These are phyloP conservation scores for Phytophthora kernoviae DNA, from an alignment of 352 stramenopile species.

Conservation along the genomic window DNA sequence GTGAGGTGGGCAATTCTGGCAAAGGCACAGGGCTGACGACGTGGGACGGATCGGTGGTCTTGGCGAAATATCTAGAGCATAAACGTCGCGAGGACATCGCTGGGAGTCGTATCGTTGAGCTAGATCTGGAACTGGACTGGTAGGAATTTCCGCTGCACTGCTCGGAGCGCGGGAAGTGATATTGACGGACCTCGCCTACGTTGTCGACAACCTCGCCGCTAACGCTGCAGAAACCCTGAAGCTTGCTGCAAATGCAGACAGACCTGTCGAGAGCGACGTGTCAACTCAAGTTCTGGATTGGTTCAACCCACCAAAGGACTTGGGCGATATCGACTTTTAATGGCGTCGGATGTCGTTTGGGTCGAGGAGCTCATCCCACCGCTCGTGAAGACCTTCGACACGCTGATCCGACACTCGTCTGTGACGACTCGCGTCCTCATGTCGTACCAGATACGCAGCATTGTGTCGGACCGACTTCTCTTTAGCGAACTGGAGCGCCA, in stretches of 20 bases:
- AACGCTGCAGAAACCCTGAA: conserved; percentile 56
- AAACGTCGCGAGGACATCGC: conserved; percentile 28
- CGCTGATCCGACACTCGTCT: conserved; percentile 44
- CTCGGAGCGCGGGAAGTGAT: conserved; percentile 78
- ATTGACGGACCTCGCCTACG: conserved; percentile 89
- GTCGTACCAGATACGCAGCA: conserved; percentile 74
- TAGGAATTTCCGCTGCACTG: conserved; percentile 79
- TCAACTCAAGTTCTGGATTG: conserved; percentile 63
- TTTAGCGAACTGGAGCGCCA: conserved; percentile 53
- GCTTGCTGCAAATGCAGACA: conserved; percentile 18
- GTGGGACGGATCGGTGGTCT: conserved; percentile 90
- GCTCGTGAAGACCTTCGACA: conserved; percentile 78
- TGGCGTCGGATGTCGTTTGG: conserved; percentile 93
- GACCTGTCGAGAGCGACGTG: conserved; percentile 10
- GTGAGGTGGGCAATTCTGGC: conserved; percentile 80
- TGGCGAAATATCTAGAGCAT: conserved; percentile 92
- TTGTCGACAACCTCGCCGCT: conserved; percentile 75
- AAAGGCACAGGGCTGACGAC: conserved; percentile 89
- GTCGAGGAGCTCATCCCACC: conserved; percentile 86
- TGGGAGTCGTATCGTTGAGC: conserved; percentile 69
- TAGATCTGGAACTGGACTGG: conserved; percentile 87
- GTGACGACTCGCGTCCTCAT: conserved; percentile 56
- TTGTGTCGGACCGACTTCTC: conserved; percentile 60
- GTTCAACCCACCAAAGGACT: conserved; percentile 59
- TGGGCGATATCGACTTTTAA: conserved; percentile 79